Evolutionary conservation across 164 flowering plant species (phyloP).

Genomic region (Liquidambar formosana): DNA sequence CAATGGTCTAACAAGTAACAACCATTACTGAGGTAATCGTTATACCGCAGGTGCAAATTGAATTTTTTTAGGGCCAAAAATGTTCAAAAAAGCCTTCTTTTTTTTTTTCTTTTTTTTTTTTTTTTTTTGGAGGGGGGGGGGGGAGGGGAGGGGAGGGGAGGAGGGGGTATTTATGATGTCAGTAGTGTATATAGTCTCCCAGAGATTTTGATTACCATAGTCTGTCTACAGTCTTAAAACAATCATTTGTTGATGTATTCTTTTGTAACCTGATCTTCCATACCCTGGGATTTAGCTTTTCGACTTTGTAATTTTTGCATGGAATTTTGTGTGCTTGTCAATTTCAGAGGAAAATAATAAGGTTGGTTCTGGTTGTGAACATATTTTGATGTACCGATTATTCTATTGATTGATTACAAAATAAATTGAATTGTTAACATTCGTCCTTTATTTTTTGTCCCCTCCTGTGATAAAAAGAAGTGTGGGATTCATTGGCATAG

Average conservation of each 20-base stretch:
- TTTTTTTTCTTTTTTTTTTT: not conserved
- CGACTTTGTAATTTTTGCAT: constrained; percentile 5
- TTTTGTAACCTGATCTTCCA: constrained; percentile 34
- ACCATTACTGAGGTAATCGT: constrained; percentile 8
- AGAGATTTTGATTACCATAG: constrained; percentile 22
- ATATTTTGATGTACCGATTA: not conserved
- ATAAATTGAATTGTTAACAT: not conserved
- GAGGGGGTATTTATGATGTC: constrained; percentile 29
- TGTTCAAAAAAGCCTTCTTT: not conserved
- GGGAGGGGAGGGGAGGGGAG: too few relatives aligned
- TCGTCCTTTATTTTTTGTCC: too few relatives aligned
- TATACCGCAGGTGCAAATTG: constrained; percentile 12
- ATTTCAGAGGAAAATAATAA: constrained; percentile 8
- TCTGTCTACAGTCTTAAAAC: constrained; percentile 16
- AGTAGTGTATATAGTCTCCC: constrained; percentile 40
- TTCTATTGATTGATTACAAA: not conserved
- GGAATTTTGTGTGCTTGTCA: constrained; percentile 12
- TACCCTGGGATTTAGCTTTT: not conserved
- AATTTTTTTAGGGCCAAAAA: constrained; percentile 7
- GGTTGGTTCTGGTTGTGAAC: not conserved
- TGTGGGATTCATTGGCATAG: not conserved
- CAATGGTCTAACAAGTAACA: constrained; percentile 85
- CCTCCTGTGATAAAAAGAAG: too few relatives aligned
- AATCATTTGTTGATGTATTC: constrained; percentile 33
- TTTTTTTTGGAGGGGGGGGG: too few relatives aligned